A percentile compares a stretch with the other conserved stretches of the same genome.
These are phyloP conservation scores for Xylaria sp. DNA, from an alignment of 2,329 filamentous ascomycete genomes.

Conservation along the genomic window DNA sequence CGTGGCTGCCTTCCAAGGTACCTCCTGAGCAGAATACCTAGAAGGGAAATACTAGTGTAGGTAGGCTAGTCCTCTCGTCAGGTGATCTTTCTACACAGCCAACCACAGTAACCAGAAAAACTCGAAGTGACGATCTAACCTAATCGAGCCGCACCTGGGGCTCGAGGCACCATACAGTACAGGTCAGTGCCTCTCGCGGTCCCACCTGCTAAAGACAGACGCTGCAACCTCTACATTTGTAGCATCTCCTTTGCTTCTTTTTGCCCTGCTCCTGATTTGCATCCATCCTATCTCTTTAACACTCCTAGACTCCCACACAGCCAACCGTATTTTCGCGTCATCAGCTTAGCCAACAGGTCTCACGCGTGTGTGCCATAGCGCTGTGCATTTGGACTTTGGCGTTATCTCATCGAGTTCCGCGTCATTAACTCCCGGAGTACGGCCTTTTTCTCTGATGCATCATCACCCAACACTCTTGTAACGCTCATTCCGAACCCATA, in stretches of 20 bases:
- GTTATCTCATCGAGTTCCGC: slow-evolving; percentile 15
- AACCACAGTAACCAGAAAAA: slow-evolving; percentile 18
- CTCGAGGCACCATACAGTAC: slow-evolving; percentile 23
- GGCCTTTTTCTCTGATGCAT: slow-evolving; percentile 28
- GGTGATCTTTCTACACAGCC: slow-evolving; percentile 4
- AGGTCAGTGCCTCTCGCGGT: slow-evolving; percentile 20
- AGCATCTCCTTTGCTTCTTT: slow-evolving; percentile 39
- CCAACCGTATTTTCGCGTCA: slow-evolving; percentile 2
- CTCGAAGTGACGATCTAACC: slow-evolving; percentile 15
- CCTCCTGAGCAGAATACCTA: background rate
- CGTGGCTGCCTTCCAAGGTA: background rate
- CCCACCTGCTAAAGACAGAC: slow-evolving; percentile 21
- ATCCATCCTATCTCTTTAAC: slow-evolving; percentile 18
- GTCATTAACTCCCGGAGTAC: slow-evolving; percentile 6
- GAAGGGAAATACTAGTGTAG: background rate
- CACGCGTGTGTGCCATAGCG: background rate
- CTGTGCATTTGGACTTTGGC: slow-evolving; percentile 14
- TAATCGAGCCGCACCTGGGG: background rate
- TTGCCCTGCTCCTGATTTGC: slow-evolving; percentile 28
- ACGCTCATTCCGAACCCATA: background rate
- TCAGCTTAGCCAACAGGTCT: background rate
- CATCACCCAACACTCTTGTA: slow-evolving; percentile 29
- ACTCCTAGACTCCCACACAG: slow-evolving; percentile 16
- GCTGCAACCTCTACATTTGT: slow-evolving; percentile 13
- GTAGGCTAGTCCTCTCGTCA: background rate